phyloP scores from a whole-genome alignment of 352 stramenopile species.

The Thalassiosira mediterranea region DNA sequence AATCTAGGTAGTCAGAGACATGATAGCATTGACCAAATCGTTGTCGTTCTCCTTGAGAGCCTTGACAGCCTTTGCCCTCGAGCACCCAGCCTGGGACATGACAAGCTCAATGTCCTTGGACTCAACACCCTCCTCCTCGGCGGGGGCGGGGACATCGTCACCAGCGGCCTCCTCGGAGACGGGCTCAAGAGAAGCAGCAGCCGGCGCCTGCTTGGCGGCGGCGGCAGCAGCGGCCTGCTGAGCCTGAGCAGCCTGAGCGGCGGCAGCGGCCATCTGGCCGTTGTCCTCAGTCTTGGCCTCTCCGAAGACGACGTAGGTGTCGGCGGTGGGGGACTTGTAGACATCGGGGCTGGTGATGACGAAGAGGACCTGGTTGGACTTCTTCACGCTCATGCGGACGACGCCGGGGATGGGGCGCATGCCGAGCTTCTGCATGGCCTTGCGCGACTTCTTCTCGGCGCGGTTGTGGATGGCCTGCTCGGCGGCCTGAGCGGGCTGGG shows the following conservation, averaged over 20 bases:
- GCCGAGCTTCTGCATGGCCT: constrained; percentile 98
- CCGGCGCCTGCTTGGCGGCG: constrained; percentile 12
- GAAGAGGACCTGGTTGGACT: constrained; percentile 91
- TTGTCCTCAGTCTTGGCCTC: constrained; percentile 97
- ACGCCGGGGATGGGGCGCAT: constrained; percentile 95
- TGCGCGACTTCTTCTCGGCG: constrained; percentile 98
- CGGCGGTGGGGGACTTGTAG: constrained; percentile 91
- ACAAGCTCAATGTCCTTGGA: constrained; percentile 99
- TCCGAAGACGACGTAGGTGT: constrained; percentile 96
- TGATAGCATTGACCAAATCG: constrained; percentile 99
- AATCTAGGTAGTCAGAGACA: constrained; percentile 99
- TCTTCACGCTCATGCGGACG: constrained; percentile 96
- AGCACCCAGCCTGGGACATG: constrained; percentile 92
- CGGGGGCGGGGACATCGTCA: constrained; percentile 18
- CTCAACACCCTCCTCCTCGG: constrained; percentile 91
- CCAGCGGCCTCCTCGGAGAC: constrained; percentile 21
- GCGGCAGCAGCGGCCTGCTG: constrained; percentile 82
- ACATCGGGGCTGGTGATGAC: constrained; percentile 97
- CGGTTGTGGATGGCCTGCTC: constrained; percentile 87
- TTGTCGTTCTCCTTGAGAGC: constrained; percentile 98
- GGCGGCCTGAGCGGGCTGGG: constrained; percentile 73
- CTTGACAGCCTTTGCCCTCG: constrained; percentile 92
- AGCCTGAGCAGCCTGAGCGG: constrained; percentile 73
- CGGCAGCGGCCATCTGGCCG: constrained; percentile 65
- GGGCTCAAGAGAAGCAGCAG: too few relatives aligned